Base-by-base conservation (phyloP, 805 yeast genomes). In the Cyberlindnera euphorbiae region DNA sequence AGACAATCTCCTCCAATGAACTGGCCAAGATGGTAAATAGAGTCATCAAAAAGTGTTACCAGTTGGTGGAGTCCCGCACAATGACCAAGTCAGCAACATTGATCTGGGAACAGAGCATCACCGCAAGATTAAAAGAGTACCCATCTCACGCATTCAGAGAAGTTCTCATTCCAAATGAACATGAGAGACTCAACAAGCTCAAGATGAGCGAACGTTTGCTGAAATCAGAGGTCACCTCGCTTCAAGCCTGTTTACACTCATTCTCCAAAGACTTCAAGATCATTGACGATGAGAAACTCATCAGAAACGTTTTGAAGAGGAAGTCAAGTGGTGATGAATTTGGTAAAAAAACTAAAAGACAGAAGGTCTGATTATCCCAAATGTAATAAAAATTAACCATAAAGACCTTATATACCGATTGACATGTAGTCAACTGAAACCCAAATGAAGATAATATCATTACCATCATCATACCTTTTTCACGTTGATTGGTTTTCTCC, bases 261-360 rank as follows among this genome's bases (percentile, higher is more conserved):
- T 33, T 64, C 12, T 41, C 42, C 4, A 44, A 42, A 9, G 54
- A 60, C 10, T 73, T 64, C 44, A 60, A 58, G 34, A 41, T 71
- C 21, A 71, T 82, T 23, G 74, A 71, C 6, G 88, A 82, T 58
- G 73, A 65, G 2, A 80, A 78, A 53, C 53, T 82, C 29, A 55
- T 78, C 30, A 67, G 75, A 36, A 79, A 78, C 49, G 69, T 82
- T 17, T 42, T 75, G 40, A 82, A 81, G 52, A 68, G 79, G 45
- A 69, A 66, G 37, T 12, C 46, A 26, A 9, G 22, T 19, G 22
- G 9, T 9, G 9, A 19, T 19, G 22, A 19, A 7, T 19, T 9
- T 8, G 9, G 9, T 9, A 19, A 9, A 19, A 19, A 19, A 9
- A 19, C 22, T 8, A 19, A 19, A 9, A 19, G 9, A 9, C 22